Conservation (phyloP, 148 eudicot species). For the Heliosperma pusillum region DNA sequence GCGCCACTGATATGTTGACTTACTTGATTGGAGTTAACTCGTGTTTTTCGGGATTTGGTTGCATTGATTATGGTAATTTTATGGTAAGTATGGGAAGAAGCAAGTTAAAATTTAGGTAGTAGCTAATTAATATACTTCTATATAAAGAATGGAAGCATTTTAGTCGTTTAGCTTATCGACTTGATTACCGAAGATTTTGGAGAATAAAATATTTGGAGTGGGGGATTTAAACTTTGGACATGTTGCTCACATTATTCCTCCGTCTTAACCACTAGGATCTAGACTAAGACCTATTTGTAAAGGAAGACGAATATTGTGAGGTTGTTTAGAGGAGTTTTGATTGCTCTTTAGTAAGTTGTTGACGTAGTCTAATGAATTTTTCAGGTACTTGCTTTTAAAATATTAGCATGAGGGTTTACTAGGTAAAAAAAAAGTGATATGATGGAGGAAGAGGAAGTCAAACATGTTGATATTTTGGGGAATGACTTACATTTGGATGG, state of each 20-base stretch:
- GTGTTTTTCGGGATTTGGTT: not conserved
- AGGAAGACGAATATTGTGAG: not conserved
- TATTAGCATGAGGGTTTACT: slow-evolving; percentile 27
- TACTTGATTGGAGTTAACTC: slow-evolving; percentile 3
- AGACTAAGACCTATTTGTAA: not conserved
- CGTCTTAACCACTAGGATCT: too few species aligned
- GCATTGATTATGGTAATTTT: not conserved
- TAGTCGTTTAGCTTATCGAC: not conserved
- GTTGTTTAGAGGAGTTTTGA: not conserved
- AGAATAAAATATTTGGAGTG: not conserved
- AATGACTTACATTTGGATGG: slow-evolving; percentile 28
- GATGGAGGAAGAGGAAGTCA: slow-evolving; percentile 66
- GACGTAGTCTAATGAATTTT: slow-evolving; percentile 14
- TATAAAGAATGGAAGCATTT: not conserved
- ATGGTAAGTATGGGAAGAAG: not conserved
- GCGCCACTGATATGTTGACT: not conserved
- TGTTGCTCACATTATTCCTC: too few species aligned
- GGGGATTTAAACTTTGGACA: too few species aligned
- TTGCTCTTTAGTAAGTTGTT: not conserved
- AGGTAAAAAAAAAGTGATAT: slow-evolving; percentile 24
- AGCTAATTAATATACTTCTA: not conserved
- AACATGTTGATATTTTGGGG: slow-evolving; percentile 33
- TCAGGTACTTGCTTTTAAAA: slow-evolving; percentile 28
- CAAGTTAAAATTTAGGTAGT: not conserved
- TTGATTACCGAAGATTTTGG: not conserved